phyloP scores from a whole-genome alignment of 345 rosid genomes.

The Lumnitzera littorea region DNA sequence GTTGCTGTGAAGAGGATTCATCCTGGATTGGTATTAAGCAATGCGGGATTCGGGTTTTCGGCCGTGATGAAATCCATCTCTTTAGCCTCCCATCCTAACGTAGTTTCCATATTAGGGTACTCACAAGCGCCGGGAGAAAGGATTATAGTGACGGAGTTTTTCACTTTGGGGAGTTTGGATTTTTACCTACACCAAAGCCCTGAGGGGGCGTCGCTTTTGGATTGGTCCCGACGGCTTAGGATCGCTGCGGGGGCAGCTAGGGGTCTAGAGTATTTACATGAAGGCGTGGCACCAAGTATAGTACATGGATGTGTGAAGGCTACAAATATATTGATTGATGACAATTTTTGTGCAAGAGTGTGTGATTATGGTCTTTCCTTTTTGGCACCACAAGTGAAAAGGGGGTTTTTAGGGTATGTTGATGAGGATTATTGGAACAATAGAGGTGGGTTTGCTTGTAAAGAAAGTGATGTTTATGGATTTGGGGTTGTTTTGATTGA shows the following conservation, averaged over 20 bases:
- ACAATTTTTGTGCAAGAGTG: constrained; percentile 35
- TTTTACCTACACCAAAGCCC: constrained; percentile 42
- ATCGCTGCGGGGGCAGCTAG: constrained; percentile 64
- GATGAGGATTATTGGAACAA: constrained; percentile 59
- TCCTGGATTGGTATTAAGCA: constrained; percentile 54
- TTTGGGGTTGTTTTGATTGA: constrained; percentile 78
- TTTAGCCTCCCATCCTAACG: constrained; percentile 50
- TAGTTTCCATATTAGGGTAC: constrained; percentile 56
- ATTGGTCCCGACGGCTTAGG: constrained; percentile 56
- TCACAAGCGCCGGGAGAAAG: constrained; percentile 92
- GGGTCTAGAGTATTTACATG: constrained; percentile 67
- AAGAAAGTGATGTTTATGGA: constrained; percentile 72
- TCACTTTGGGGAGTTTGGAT: constrained; percentile 41
- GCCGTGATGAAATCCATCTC: constrained; percentile 55
- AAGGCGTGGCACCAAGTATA: constrained; percentile 34
- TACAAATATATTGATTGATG: constrained; percentile 59
- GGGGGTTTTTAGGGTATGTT: constrained; percentile 38
- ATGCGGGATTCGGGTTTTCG: constrained; percentile 63
- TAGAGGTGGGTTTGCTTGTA: constrained; percentile 30
- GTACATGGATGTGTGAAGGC: constrained; percentile 65
- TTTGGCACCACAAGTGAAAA: constrained; percentile 44
- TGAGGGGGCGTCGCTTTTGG: constrained; percentile 40
- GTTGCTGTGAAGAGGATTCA: constrained; percentile 75
- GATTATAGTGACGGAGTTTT: constrained; percentile 47
- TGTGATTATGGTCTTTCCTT: constrained; percentile 67